These are phyloP conservation scores for Dothistroma pini DNA, from an alignment of 2,329 filamentous ascomycete species.

Conservation along the genomic window DNA sequence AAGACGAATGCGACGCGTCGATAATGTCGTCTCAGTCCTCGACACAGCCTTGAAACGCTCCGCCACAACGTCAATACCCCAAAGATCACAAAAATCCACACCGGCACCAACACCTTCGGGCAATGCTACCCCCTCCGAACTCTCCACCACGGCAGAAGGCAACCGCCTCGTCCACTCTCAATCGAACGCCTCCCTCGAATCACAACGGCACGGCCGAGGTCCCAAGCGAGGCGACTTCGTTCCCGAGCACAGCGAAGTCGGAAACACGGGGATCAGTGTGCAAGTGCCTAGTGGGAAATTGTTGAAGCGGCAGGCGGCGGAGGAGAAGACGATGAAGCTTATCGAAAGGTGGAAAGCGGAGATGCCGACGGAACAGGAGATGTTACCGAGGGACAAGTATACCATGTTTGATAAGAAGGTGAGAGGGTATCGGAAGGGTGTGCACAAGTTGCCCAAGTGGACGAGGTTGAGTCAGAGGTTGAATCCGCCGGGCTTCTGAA, in stretches of 20 bases:
- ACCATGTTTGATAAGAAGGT: slow-evolving; percentile 96
- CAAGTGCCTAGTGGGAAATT: slow-evolving; percentile 16
- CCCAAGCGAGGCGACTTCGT: slow-evolving; percentile 31
- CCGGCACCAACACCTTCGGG: slow-evolving; percentile 11
- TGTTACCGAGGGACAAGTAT: slow-evolving; percentile 96
- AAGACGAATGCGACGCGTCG: slow-evolving; percentile 76
- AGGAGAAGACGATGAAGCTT: slow-evolving; percentile 62
- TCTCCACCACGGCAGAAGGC: slow-evolving; percentile 32
- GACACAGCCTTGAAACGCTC: slow-evolving; percentile 49
- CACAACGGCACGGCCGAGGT: slow-evolving; percentile 32
- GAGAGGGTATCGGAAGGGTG: slow-evolving; percentile 92
- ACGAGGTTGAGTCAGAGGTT: slow-evolving; percentile 89
- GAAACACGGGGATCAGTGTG: slow-evolving; percentile 5
- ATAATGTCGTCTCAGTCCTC: slow-evolving; percentile 79
- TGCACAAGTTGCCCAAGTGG: slow-evolving; percentile 80
- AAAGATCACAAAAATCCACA: slow-evolving; percentile 5
- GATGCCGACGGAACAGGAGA: slow-evolving; percentile 94
- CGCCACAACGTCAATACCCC: slow-evolving; percentile 4
- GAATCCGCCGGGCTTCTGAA: slow-evolving; percentile 89
- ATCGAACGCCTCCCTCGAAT: slow-evolving; percentile 13
- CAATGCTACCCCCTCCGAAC: slow-evolving; percentile 28
- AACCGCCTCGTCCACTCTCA: slow-evolving; percentile 27
- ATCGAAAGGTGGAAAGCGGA: slow-evolving; percentile 89
- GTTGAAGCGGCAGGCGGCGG: slow-evolving; percentile 27
- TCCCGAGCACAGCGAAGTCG: slow-evolving; percentile 12